phyloP scores from a whole-genome alignment of 2,329 filamentous ascomycete species.

The Pestalotiopsis sp. region DNA sequence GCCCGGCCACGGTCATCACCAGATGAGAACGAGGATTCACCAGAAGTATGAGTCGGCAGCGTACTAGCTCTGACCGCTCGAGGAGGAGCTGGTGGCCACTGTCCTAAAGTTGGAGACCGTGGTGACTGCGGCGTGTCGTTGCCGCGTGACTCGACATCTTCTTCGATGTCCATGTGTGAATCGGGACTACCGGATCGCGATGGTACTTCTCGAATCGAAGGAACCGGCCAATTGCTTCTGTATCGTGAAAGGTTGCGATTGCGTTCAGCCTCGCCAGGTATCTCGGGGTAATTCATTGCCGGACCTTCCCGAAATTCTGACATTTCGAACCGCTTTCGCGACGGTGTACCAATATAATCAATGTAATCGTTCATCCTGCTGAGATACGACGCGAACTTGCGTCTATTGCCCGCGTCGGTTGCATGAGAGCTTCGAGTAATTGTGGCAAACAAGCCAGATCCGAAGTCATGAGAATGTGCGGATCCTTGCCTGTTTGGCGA shows the following conservation, averaged over 20 bases:
- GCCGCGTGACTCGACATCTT: slow-evolving; percentile 16
- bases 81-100: slow-evolving; percentile 19
- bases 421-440: slow-evolving; percentile 1
- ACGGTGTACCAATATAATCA: slow-evolving; percentile 49
- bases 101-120: slow-evolving; percentile 21
- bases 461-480: background rate
- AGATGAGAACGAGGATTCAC: slow-evolving; percentile 1
- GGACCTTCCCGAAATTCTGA: slow-evolving; percentile 49
- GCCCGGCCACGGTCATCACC: slow-evolving; percentile 22
- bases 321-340: slow-evolving; percentile 50
- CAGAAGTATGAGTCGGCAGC: slow-evolving; percentile 15
- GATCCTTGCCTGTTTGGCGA: background rate
- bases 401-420: slow-evolving; percentile 35
- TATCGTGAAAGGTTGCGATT: slow-evolving; percentile 44
- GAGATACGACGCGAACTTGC: slow-evolving; percentile 45
- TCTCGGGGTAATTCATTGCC: slow-evolving; percentile 54
- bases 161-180: slow-evolving; percentile 22
- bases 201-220: slow-evolving; percentile 29
- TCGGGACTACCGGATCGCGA: slow-evolving; percentile 42
- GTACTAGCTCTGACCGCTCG: slow-evolving; percentile 22
- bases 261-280: slow-evolving; percentile 55
- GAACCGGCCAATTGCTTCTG: slow-evolving; percentile 41
- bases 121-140: slow-evolving; percentile 19
- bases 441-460: slow-evolving; percentile 14
- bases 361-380: slow-evolving; percentile 47